Conservation (phyloP, 257 asterid genomes). For the Verbena officinalis region DNA sequence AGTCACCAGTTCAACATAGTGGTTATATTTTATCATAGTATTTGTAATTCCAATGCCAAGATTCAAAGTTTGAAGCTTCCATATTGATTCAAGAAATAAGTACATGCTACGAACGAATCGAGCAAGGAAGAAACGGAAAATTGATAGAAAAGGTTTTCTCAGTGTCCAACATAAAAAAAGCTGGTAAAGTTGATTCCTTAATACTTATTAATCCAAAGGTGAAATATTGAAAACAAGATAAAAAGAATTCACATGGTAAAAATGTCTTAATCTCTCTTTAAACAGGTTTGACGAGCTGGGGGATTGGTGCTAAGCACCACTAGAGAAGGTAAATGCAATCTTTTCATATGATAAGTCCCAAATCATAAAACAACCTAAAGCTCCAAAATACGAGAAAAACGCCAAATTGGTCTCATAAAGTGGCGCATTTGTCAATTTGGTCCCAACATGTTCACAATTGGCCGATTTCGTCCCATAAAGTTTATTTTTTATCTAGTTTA, state of each 20-base stretch:
- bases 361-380: constrained; percentile 18
- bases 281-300: neutral
- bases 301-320: neutral
- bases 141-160: neutral
- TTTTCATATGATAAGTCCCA: constrained; percentile 1
- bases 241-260: neutral
- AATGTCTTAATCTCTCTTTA: constrained; percentile 1
- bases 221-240: neutral
- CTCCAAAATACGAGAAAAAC: too few relatives aligned
- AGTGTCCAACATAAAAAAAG: neutral
- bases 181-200: neutral
- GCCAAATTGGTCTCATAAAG: too few relatives aligned
- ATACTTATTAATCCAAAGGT: neutral
- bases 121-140: constrained; percentile 1
- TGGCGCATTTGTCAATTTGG: too few relatives aligned
- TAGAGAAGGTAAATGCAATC: constrained; percentile 2
- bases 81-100: neutral
- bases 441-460: too few relatives aligned
- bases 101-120: neutral
- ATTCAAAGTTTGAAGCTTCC: constrained; percentile 10
- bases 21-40: neutral
- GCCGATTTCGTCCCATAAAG: too few relatives aligned
- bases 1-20: constrained; percentile 9
- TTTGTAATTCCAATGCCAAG: neutral
- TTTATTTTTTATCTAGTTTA: too few relatives aligned